Evolutionary conservation across 345 rosid species (phyloP).

Genomic region (Gossypium arboreum): DNA sequence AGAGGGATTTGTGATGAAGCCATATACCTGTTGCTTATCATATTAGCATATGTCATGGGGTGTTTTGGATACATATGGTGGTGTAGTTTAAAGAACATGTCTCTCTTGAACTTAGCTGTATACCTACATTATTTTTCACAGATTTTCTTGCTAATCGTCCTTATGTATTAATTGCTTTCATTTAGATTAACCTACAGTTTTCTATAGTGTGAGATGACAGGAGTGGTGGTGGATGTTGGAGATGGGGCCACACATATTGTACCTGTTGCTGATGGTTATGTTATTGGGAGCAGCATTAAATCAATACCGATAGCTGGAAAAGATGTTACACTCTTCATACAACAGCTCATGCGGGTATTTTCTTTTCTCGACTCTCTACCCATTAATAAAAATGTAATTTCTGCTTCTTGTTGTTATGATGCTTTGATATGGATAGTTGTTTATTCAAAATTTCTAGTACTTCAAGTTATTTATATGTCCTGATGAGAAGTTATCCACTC

Average conservation of each 20-base stretch:
- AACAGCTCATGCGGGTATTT: slow-evolving; percentile 96
- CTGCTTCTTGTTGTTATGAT: neutral
- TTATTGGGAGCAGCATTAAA: slow-evolving; percentile 91
- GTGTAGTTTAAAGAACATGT: neutral
- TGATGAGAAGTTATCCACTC: neutral
- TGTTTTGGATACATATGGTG: neutral
- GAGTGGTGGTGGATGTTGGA: slow-evolving; percentile 97
- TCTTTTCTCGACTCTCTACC: neutral
- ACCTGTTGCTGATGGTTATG: slow-evolving; percentile 99
- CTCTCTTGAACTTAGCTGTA: neutral
- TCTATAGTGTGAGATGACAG: slow-evolving; percentile 99
- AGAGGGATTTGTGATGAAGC: neutral
- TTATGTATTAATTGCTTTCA: slow-evolving; percentile 5
- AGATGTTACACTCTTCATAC: slow-evolving; percentile 86
- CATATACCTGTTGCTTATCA: neutral
- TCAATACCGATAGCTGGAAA: slow-evolving; percentile 87
- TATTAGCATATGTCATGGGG: neutral
- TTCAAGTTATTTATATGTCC: neutral
- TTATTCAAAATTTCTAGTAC: neutral
- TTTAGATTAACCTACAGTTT: slow-evolving; percentile 43
- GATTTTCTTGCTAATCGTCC: neutral
- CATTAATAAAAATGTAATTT: neutral
- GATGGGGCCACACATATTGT: slow-evolving; percentile 94
- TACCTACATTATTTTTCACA: neutral
- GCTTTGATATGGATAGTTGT: neutral